Percentiles rank a stretch among this genome's conserved stretches.
phyloP scores from a whole-genome alignment of 2,329 filamentous ascomycete genomes.

The Didymella segeticola region DNA sequence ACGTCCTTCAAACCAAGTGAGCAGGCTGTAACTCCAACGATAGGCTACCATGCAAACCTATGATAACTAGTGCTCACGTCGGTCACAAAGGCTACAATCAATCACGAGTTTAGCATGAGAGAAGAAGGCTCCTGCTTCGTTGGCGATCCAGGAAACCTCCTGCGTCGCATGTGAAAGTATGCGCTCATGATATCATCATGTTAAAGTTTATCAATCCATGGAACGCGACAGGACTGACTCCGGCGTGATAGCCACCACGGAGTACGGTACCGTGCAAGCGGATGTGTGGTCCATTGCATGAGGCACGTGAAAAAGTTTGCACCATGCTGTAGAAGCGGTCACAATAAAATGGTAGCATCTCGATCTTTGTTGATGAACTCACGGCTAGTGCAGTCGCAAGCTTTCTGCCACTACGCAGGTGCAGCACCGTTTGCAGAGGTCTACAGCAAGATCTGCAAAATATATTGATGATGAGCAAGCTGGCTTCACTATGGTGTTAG shows the following conservation, averaged over 20 bases:
- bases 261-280: constrained; percentile 9
- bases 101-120: background rate
- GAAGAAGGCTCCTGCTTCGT: background rate
- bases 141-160: background rate
- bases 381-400: constrained; percentile 5
- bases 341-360: background rate
- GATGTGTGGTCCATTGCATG: constrained; percentile 6
- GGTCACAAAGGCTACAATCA: background rate
- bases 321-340: background rate
- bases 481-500: constrained; percentile 8
- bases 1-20: background rate
- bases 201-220: background rate
- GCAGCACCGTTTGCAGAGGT: constrained; percentile 11
- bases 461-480: constrained; percentile 13
- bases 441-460: constrained; percentile 14
- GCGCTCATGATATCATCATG: constrained; percentile 13
- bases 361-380: background rate
- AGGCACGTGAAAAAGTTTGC: background rate
- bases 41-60: background rate
- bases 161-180: constrained; percentile 11
- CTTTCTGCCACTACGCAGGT: constrained; percentile 13
- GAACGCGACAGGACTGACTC: constrained; percentile 1
- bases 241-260: constrained; percentile 3
- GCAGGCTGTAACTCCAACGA: background rate
- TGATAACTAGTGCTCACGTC: background rate